phyloP scores from a whole-genome alignment of 2,329 filamentous ascomycete genomes.

The Chaetomium sp. region DNA sequence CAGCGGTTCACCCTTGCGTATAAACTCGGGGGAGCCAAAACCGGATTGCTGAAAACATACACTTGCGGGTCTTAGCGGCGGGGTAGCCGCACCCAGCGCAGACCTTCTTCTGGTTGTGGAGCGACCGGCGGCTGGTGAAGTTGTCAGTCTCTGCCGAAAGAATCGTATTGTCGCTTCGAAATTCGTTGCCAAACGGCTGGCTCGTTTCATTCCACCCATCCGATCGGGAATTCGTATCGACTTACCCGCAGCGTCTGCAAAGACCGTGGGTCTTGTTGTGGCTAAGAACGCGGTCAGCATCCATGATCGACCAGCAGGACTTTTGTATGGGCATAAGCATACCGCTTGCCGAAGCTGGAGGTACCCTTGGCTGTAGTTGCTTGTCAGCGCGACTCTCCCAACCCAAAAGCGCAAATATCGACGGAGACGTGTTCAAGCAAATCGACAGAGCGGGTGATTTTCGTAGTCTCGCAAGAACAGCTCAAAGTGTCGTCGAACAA shows the following conservation, averaged over 20 bases:
- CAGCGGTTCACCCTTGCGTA: slow-evolving; percentile 27
- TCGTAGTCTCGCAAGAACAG: slow-evolving; percentile 6
- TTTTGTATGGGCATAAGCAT: slow-evolving; percentile 24
- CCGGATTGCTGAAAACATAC: slow-evolving; percentile 62
- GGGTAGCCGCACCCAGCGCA: slow-evolving; percentile 96
- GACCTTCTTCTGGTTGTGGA: slow-evolving; percentile 99
- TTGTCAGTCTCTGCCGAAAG: slow-evolving; percentile 32
- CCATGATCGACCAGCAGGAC: neutral
- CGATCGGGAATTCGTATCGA: slow-evolving; percentile 42
- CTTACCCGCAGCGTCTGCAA: slow-evolving; percentile 96
- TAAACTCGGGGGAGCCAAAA: neutral
- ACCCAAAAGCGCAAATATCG: slow-evolving; percentile 8
- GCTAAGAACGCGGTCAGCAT: slow-evolving; percentile 49
- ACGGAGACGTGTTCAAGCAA: neutral
- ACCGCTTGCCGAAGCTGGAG: slow-evolving; percentile 57
- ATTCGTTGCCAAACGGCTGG: slow-evolving; percentile 10
- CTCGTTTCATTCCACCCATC: slow-evolving; percentile 19
- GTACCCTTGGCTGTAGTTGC: slow-evolving; percentile 56
- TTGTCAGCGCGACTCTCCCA: slow-evolving; percentile 35
- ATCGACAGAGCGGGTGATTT: neutral
- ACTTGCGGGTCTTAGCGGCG: slow-evolving; percentile 95
- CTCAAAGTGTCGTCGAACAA: slow-evolving; percentile 17
- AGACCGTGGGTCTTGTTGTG: slow-evolving; percentile 98
- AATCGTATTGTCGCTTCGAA: slow-evolving; percentile 20
- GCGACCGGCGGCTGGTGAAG: slow-evolving; percentile 72